Evolutionary conservation across 129 eudicot genomes (phyloP).

Genomic region (Ambrosia trifida): DNA sequence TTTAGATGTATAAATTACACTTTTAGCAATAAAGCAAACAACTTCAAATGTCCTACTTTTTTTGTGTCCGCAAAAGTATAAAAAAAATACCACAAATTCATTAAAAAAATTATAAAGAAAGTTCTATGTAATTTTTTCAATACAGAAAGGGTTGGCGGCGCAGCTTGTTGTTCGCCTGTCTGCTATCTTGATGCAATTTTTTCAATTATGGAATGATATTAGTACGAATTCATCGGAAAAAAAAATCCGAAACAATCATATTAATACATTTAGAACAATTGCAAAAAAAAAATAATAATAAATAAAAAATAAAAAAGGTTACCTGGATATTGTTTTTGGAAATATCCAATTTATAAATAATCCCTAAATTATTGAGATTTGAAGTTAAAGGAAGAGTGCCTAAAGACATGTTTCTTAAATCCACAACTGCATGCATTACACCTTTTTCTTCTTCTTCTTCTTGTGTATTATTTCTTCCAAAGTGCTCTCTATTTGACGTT

Average conservation of each 20-base stretch:
- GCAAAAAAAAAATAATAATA: too few relatives aligned
- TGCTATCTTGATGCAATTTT: too few relatives aligned
- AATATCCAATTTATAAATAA: slow-evolving; percentile 66
- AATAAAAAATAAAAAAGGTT: slow-evolving; percentile 7
- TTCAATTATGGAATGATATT: too few relatives aligned
- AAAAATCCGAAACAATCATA: neutral
- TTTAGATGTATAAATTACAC: neutral
- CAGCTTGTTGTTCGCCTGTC: too few relatives aligned
- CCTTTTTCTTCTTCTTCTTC: slow-evolving; percentile 15
- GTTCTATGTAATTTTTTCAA: too few relatives aligned
- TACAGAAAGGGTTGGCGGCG: too few relatives aligned
- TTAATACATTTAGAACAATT: neutral
- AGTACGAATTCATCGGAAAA: too few relatives aligned
- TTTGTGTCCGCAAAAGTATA: neutral
- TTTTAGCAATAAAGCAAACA: neutral
- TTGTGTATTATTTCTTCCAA: slow-evolving; percentile 19
- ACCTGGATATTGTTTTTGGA: slow-evolving; percentile 92
- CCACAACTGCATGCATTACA: slow-evolving; percentile 50
- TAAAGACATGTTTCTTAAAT: slow-evolving; percentile 66
- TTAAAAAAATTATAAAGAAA: neutral
- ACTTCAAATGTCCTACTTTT: neutral
- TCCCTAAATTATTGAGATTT: slow-evolving; percentile 48
- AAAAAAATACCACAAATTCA: neutral
- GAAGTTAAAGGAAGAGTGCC: slow-evolving; percentile 55
- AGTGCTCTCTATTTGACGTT: slow-evolving; percentile 33